Evolutionary conservation across 1,139 yeast genomes (phyloP), one percentile per base, ranked within the genome.

Genomic region (Groenewaldozyma auringiensis): DNA sequence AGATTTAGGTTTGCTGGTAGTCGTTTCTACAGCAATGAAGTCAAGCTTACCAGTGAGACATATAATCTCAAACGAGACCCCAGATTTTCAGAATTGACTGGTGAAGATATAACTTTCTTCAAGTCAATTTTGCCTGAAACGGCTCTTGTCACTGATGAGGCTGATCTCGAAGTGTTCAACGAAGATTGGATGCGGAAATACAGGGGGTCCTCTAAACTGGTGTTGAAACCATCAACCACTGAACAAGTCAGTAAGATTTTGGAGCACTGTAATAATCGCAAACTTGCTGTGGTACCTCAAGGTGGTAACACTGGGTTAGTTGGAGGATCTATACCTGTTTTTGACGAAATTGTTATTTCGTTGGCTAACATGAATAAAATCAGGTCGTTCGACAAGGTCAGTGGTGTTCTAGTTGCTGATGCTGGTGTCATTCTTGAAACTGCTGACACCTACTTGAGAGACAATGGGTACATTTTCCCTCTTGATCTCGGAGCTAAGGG

Each of bases 121-220:
- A 69, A 70, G 53, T 61, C 76, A 0, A 68, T 89, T 27, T 66
- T 88, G 50, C 68, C 71, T 1, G 69, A 66, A 58, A 73, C 66
- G 42, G 76, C 66, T 50, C 71, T 75, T 49, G 64, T 69, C 46
- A 75, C 60, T 54, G 81, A 68, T 45, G 73, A 76, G 3, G 82
- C 79, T 43, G 95, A 85, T 57, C 69, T 89, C 43, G 74, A 76
- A 32, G 77, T 76, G 51, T 87, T 69, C 71, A 92, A 92, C 60
- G 94, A 85, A 62, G 98, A 92, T 64, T 87, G 95, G 94, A 92
- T 89, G 96, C 76, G 88, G 62, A 92, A 92, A 66, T 92, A 89
- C 66, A 74, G 79, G 50, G 98, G 98, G 17, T 87, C 85, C 61
- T 82, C 96, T 1, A 72, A 76, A 57, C 66, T 92, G 42, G 89